phyloP scores from a whole-genome alignment of 1,284 basidiomycete species.

The Schizopora paradoxa region DNA sequence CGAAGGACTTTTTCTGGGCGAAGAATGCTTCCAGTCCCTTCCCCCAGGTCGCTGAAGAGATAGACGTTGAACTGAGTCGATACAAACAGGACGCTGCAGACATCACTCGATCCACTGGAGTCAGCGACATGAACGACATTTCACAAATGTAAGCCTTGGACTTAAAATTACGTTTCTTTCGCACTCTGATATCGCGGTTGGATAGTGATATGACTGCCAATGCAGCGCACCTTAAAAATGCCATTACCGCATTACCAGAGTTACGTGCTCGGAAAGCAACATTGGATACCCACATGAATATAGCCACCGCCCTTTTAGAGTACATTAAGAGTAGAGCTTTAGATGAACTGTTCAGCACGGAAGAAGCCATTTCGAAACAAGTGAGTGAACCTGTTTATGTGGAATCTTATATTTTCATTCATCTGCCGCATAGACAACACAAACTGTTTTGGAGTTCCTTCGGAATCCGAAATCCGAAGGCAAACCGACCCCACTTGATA shows the following conservation, averaged over 20 bases:
- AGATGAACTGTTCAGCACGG: constrained; percentile 94
- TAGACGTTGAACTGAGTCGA: constrained; percentile 87
- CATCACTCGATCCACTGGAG: constrained; percentile 93
- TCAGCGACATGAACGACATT: constrained; percentile 94
- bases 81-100: constrained; percentile 98
- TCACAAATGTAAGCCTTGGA: constrained; percentile 71
- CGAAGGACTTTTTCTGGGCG: constrained; percentile 99
- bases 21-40: constrained; percentile 96
- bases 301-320: constrained; percentile 92
- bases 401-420: constrained; percentile 2
- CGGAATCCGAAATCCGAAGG: constrained; percentile 62
- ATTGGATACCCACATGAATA: constrained; percentile 99
- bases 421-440: constrained; percentile 51
- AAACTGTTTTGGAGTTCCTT: constrained; percentile 78
- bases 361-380: constrained; percentile 86
- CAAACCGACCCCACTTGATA: constrained; percentile 74
- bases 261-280: constrained; percentile 94
- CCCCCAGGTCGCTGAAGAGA: constrained; percentile 98
- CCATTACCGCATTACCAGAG: constrained; percentile 97
- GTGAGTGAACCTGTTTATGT: constrained; percentile 31
- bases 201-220: constrained; percentile 88
- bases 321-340: constrained; percentile 94
- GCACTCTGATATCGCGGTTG: constrained; percentile 8
- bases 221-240: constrained; percentile 93
- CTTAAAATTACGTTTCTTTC: constrained; percentile 5